Evolutionary conservation across 805 yeast species (phyloP), one percentile per base, ranked within the genome.

Genomic region (Wickerhamomyces sydowiorum): DNA sequence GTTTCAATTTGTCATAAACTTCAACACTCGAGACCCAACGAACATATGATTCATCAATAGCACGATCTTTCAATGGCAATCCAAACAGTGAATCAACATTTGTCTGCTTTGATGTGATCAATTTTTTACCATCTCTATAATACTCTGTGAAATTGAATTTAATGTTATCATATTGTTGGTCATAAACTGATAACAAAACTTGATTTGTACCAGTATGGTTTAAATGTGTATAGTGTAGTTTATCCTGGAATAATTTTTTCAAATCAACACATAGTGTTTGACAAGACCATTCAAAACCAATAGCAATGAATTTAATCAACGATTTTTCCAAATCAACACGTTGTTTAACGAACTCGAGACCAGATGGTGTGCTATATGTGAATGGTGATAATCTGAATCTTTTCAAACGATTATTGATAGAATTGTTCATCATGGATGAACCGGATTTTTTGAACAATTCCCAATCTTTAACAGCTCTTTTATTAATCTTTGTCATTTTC

Each of bases 201-300:
- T 31, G 22, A 4, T 38, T 37, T 7, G 22, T 18, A 7, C 15
- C 23, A 6, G 33, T 19, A 17, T 18, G 37, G 3, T 36, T 37
- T 5, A 38, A 19, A 0, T 18, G 21, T 2, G 38, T 21, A 4
- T 39, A 27, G 36, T 53, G 42, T 3, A 39, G 20, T 20, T 42
- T 38, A 28, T 55, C 56, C 1, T 21, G 8, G 34, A 40, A 57
- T 9, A 57, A 33, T 15, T 50, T 47, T 34, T 42, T 44, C 13
- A 48, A 20, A 39, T 55, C 51, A n/a, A 55, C 46, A 3, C 40
- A 24, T 3, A 57, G 21, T 0, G 61, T 57, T 40, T 57, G 61
- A 37, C 59, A 57, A 1, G 60, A 52, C 61, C 61, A 57, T 2
- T 32, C 28, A 18, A 43, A 31, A 0, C 60, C 60, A 31, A 57